These are phyloP conservation scores for Stenocarpella maydis DNA, from an alignment of 2,329 filamentous ascomycete species.

Conservation along the genomic window DNA sequence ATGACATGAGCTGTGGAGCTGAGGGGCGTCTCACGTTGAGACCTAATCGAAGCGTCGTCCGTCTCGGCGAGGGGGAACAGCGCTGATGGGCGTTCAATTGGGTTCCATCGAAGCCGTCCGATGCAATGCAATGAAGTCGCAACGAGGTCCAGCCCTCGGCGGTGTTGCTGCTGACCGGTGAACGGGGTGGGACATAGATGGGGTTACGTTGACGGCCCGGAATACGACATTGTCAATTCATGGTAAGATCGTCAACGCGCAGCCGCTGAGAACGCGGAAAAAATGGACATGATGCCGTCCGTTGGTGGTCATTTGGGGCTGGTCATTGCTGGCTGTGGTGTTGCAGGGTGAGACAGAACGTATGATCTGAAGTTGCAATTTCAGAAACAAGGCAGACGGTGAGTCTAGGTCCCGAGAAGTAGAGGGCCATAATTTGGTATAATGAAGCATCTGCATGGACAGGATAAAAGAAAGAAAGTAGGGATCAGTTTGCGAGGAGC, in stretches of 20 bases:
- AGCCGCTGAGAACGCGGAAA: constrained; percentile 1
- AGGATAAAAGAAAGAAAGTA: constrained; percentile 9
- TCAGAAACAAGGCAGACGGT: not conserved
- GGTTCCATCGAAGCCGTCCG: constrained; percentile 18
- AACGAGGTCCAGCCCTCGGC: not conserved
- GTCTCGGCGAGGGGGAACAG: not conserved
- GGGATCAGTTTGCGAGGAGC: not conserved
- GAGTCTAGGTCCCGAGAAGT: not conserved
- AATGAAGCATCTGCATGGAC: not conserved
- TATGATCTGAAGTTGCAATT: not conserved
- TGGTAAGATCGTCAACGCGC: constrained; percentile 2
- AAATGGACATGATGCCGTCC: not conserved
- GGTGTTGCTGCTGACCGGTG: constrained; percentile 12
- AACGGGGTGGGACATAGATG: not conserved
- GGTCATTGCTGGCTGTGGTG: not conserved
- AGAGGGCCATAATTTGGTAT: not conserved
- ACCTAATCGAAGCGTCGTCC: not conserved
- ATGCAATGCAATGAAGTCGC: constrained; percentile 19
- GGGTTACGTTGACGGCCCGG: not conserved
- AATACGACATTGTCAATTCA: not conserved
- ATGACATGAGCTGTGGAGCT: constrained; percentile 5
- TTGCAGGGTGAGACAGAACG: constrained; percentile 12
- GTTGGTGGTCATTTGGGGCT: not conserved
- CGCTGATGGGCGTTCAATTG: not conserved
- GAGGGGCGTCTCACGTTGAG: constrained; percentile 14